Conservation (phyloP, 2,329 filamentous ascomycete species). For the Talaromyces funiculosus region DNA sequence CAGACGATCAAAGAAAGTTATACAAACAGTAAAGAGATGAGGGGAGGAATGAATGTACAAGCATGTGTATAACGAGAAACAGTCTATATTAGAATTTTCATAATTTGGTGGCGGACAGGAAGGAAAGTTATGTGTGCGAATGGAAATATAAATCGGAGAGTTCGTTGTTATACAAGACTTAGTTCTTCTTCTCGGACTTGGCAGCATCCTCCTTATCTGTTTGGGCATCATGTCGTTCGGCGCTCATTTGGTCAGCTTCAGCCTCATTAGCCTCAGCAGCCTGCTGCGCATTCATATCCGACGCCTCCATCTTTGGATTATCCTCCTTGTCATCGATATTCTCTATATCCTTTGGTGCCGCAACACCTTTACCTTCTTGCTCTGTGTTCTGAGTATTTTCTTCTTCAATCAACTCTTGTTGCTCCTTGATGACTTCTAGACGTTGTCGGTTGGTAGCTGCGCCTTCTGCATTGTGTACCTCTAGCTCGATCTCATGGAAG, state of each 20-base stretch:
- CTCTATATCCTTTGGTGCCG: conserved; percentile 76
- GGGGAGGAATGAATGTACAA: neutral
- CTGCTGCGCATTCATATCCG: conserved; percentile 41
- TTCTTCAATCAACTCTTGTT: conserved; percentile 95
- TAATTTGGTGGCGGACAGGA: conserved; percentile 5
- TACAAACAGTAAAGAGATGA: neutral
- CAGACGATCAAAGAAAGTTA: neutral
- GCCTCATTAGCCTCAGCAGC: conserved; percentile 41
- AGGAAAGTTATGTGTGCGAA: conserved; percentile 5
- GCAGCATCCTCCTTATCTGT: neutral
- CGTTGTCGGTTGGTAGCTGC: conserved; percentile 98
- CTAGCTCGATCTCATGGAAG: conserved; percentile 98
- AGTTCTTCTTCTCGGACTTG: conserved; percentile 3
- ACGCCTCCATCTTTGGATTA: conserved; percentile 45
- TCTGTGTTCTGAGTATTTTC: conserved; percentile 88
- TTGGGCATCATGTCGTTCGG: conserved; percentile 17
- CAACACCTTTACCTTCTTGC: conserved; percentile 67
- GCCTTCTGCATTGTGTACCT: conserved; percentile 93
- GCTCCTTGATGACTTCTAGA: conserved; percentile 95
- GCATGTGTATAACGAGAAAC: neutral
- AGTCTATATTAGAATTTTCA: conserved; percentile 14
- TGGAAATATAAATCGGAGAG: neutral
- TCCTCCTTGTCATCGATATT: conserved; percentile 93
- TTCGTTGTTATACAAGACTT: neutral
- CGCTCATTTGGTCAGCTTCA: conserved; percentile 34